Conservation (phyloP, 495 filamentous ascomycete species). For the Penicillium antarcticum region DNA sequence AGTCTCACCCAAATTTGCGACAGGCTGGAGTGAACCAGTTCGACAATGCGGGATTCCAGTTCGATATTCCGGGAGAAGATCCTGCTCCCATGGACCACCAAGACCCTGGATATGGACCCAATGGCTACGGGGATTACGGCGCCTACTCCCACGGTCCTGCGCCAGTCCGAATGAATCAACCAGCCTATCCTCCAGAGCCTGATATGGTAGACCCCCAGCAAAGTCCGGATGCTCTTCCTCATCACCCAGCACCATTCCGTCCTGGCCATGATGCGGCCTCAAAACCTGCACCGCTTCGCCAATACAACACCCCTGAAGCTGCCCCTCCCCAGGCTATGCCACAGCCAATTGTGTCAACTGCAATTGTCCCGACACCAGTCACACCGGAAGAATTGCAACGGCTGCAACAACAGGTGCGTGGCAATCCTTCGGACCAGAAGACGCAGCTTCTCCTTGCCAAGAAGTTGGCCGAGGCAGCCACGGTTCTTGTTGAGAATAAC, state of each 20-base stretch:
- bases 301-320: conserved; percentile 51
- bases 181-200: conserved; percentile 14
- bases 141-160: conserved; percentile 19
- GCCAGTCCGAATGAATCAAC: conserved; percentile 22
- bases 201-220: conserved; percentile 29
- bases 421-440: conserved; percentile 67
- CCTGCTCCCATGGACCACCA: conserved; percentile 41
- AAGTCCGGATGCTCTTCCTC: conserved; percentile 62
- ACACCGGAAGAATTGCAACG: conserved; percentile 75
- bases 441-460: conserved; percentile 73
- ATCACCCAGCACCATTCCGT: conserved; percentile 78
- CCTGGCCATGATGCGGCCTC: conserved; percentile 61
- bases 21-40: conserved; percentile 49
- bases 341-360: conserved; percentile 26
- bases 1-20: conserved; percentile 68
- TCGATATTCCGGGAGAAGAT: conserved; percentile 66
- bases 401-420: conserved; percentile 62
- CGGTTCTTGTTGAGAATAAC: conserved; percentile 64
- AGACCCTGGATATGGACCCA: conserved; percentile 20
- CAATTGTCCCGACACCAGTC: conserved; percentile 49
- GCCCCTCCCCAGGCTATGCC: conserved; percentile 30
- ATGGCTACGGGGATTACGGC: conserved; percentile 6
- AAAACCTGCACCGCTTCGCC: conserved; percentile 71
- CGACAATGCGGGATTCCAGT: conserved; percentile 53
- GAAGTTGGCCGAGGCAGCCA: conserved; percentile 81